Evolutionary conservation across 225 moss, liverwort and hornwort species (phyloP).

Genomic region (Pseudoscleropodium purum): DNA sequence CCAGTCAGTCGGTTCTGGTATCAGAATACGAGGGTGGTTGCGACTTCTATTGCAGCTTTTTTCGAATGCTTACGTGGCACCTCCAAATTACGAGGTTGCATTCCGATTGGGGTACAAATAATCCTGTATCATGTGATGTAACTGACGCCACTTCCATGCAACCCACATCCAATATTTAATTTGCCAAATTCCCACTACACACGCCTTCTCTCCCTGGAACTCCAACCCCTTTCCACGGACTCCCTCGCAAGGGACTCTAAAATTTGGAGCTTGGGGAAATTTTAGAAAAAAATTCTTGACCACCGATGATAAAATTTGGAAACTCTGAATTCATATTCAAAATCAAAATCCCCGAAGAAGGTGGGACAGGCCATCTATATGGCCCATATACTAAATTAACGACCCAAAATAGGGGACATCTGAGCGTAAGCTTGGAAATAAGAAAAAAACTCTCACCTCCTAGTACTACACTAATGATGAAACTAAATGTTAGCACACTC

Average conservation of each 20-base stretch:
- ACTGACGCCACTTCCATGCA: background rate
- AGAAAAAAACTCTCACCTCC: background rate
- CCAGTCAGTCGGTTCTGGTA: background rate
- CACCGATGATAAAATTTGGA: background rate
- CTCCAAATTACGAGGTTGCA: background rate
- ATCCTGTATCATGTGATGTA: background rate
- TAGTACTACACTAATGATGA: background rate
- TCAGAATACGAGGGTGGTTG: background rate
- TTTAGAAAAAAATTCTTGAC: too few species aligned
- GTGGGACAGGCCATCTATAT: background rate
- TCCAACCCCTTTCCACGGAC: background rate
- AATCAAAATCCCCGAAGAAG: background rate
- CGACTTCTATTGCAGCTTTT: background rate
- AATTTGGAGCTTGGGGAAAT: background rate
- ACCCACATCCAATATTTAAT: background rate
- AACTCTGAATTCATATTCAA: background rate
- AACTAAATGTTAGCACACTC: background rate
- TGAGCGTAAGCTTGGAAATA: background rate
- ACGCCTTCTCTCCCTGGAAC: background rate
- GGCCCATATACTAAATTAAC: background rate
- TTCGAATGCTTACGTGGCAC: background rate
- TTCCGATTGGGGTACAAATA: background rate
- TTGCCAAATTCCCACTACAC: background rate
- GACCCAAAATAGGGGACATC: background rate
- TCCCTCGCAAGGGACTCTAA: background rate